Conservation (phyloP, 2,329 filamentous ascomycete genomes). For the Stemphylium beticola region DNA sequence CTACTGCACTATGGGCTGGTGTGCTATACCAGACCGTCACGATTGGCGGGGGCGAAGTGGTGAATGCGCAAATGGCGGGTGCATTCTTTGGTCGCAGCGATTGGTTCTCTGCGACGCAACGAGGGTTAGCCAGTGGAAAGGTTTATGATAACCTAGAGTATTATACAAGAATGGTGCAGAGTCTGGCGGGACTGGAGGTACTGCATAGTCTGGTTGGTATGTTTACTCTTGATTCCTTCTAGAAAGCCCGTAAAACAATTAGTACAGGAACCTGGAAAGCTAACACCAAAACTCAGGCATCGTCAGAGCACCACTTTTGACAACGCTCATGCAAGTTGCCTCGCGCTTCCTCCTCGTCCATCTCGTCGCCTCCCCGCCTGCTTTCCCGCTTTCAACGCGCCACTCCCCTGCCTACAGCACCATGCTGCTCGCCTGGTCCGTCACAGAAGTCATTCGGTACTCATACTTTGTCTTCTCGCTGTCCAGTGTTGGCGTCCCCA, state of each 20-base stretch:
- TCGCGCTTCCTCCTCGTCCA: conserved; percentile 89
- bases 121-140: conserved; percentile 46
- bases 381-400: conserved; percentile 69
- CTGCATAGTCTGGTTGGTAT: conserved; percentile 78
- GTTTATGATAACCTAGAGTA: conserved; percentile 69
- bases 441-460: conserved; percentile 94
- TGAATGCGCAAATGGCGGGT: conserved; percentile 20
- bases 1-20: conserved; percentile 76
- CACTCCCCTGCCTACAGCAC: conserved; percentile 68
- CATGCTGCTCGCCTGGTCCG: conserved; percentile 86
- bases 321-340: conserved; percentile 88
- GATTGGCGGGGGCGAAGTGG: conserved; percentile 49
- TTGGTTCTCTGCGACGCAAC: conserved; percentile 8
- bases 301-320: conserved; percentile 83
- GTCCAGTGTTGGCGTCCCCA: conserved; percentile 63
- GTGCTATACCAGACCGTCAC: conserved; percentile 74
- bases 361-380: conserved; percentile 70
- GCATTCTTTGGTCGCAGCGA: conserved; percentile 16
- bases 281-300: conserved; percentile 62
- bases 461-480: conserved; percentile 84
- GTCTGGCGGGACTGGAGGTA: conserved; percentile 80
- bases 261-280: background rate
- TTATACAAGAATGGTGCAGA: conserved; percentile 82
- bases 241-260: no score
- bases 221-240: conserved; percentile 21